Conservation (phyloP, 768 basidiomycete species). For the Phylloporus rhodoxanthus region DNA sequence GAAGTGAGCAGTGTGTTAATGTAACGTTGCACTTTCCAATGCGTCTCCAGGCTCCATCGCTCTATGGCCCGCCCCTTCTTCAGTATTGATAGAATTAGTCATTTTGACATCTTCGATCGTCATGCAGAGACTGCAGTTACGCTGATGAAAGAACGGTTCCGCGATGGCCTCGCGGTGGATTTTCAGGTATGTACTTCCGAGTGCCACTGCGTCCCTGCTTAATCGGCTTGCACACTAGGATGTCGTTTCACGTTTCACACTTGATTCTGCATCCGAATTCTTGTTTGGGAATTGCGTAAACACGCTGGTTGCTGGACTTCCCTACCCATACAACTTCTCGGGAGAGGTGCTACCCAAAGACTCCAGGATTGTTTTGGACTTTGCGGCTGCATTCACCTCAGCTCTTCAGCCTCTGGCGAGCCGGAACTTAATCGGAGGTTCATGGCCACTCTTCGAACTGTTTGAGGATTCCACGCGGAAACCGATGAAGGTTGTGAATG, state of each 20-base stretch:
- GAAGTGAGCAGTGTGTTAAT: conserved; percentile 42
- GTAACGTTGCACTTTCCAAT: not conserved
- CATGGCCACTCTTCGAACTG: conserved; percentile 40
- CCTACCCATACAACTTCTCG: conserved; percentile 32
- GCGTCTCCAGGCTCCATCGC: conserved; percentile 49
- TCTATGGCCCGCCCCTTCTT: conserved; percentile 70
- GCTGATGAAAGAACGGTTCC: conserved; percentile 39
- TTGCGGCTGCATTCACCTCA: conserved; percentile 30
- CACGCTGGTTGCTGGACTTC: conserved; percentile 33
- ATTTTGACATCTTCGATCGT: conserved; percentile 58
- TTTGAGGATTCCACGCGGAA: conserved; percentile 25
- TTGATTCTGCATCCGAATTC: conserved; percentile 51
- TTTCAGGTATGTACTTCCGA: conserved; percentile 41
- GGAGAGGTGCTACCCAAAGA: conserved; percentile 5
- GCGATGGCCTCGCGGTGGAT: conserved; percentile 47
- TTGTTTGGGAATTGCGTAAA: conserved; percentile 43
- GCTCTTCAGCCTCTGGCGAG: conserved; percentile 29
- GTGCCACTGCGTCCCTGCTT: no score
- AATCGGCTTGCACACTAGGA: conserved; percentile 27
- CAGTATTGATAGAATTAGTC: conserved; percentile 50
- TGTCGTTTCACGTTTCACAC: conserved; percentile 41
- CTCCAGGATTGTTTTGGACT: conserved; percentile 21
- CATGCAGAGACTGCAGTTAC: conserved; percentile 46
- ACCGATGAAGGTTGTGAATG: conserved; percentile 36
- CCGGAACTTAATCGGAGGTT: conserved; percentile 28